Evolutionary conservation across 148 eudicot species (phyloP).

Genomic region (Pouteria glomerata): DNA sequence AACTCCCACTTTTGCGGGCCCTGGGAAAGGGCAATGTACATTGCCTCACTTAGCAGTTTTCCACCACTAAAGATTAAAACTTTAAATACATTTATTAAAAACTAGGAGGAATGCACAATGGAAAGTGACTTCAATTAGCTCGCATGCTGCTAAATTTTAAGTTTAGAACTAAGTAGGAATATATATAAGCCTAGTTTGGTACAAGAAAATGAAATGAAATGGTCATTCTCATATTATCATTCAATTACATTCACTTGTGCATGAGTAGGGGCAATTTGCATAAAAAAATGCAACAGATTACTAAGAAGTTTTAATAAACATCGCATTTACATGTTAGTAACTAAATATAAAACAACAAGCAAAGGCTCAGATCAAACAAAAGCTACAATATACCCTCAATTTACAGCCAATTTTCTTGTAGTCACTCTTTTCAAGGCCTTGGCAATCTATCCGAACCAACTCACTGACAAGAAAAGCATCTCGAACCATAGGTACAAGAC

Average conservation of each 20-base stretch:
- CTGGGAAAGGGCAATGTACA: no score
- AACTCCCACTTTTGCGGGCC: no score
- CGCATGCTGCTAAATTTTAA: background rate
- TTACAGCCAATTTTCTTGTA: constrained; percentile 84
- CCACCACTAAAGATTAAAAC: no score
- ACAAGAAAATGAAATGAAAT: no score
- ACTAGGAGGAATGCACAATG: background rate
- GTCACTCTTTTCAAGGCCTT: constrained; percentile 77
- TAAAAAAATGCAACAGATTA: background rate
- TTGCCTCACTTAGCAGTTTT: no score
- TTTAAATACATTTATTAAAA: no score
- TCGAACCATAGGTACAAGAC: constrained; percentile 84
- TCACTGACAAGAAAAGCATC: constrained; percentile 86
- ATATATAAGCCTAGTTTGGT: no score
- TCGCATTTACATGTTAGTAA: background rate
- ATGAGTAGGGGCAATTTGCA: background rate
- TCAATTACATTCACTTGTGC: background rate
- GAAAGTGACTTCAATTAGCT: background rate
- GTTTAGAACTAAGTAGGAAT: background rate
- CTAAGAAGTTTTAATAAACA: background rate
- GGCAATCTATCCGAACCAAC: constrained; percentile 82
- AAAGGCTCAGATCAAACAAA: background rate
- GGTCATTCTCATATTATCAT: no score
- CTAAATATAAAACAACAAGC: background rate
- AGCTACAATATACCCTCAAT: constrained; percentile 53